Base-by-base conservation (phyloP, 116 monocot species). In the Dioscorea cayenensis region DNA sequence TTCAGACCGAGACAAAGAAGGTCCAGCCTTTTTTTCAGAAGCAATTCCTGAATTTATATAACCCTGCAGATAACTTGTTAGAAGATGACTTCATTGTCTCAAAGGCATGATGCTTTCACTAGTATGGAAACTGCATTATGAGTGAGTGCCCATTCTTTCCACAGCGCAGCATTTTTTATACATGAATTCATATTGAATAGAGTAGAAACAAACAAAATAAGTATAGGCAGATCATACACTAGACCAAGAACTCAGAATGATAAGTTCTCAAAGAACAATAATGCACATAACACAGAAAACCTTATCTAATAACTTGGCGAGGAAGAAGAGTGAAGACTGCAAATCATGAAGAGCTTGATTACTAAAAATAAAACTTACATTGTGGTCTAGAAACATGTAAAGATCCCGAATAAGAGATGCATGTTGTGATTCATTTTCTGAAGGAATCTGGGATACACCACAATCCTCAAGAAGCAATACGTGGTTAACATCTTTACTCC, bases 11-110 rank as follows among this genome's bases (percentile, higher is more conserved):
- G 49, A 14, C 3, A 23, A 18, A 17, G 14, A n/a, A 11, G 28
- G 49, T 29, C 61, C 71, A 61, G 22, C 51, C 36, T 61, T 35
- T 51, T 78, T 80, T 28, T 82, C 74, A 49, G 71, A 73, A 60
- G 89, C 81, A 80, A 99, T 78, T 72, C 99, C 99, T 63, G 84
- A 63, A 82, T 99, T 99, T 75, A 99, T 99, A 73, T 85, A 94
- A 28, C 99, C 99, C 99, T 99, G 87, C 73, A 79, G 64, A 48
- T 74, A 69, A 71, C 37, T 61, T 65, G 63, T 70, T 43, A 72
- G 35, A 65, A 68, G 52, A 23, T 73, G 64, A 55, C 4, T 16
- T 16, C 1, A 55, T 55, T 11, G 5, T 55, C 55, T 55, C 16
- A 55, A 14, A 18, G 5, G 2, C 5, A 55, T 8, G n/a, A 55